Percentiles rank a stretch among this genome's conserved stretches.
Conservation (phyloP, 2,329 filamentous ascomycete species). For the Aspergillus hiratsukae region DNA sequence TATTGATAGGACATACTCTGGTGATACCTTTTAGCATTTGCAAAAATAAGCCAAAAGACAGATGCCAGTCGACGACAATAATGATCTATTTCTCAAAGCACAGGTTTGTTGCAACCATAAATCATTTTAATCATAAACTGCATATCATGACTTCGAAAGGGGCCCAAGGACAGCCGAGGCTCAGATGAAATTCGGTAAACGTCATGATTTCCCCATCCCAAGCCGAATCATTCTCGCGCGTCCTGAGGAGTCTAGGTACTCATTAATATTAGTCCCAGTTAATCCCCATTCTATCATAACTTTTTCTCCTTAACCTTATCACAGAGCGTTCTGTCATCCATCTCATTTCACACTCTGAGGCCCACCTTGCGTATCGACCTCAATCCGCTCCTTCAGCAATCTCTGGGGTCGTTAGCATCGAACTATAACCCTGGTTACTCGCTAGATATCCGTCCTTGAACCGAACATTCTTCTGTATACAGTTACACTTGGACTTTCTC, state of each 20-base stretch:
- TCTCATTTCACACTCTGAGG: conserved; percentile 3
- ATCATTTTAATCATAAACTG: not conserved
- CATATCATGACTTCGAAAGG: conserved; percentile 1
- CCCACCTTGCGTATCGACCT: not conserved
- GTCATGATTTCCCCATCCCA: conserved; percentile 19
- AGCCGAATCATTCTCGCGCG: conserved; percentile 29
- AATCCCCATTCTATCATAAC: conserved; percentile 9
- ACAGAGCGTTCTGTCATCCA: not conserved
- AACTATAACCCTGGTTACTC: not conserved
- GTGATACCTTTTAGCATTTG: not conserved
- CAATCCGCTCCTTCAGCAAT: not conserved
- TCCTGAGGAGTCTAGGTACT: not conserved
- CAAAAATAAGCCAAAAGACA: not conserved
- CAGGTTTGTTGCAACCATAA: not conserved
- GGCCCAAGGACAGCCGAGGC: conserved; percentile 27
- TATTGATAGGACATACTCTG: not conserved
- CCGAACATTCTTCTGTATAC: not conserved
- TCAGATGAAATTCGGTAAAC: conserved; percentile 30
- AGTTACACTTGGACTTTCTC: not conserved
- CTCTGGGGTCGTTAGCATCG: not conserved
- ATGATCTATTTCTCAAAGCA: not conserved
- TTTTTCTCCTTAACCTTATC: not conserved
- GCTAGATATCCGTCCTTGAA: not conserved
- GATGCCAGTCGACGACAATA: not conserved
- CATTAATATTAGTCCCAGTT: not conserved